Conservation (phyloP, 495 filamentous ascomycete species). For the Penicillium argentinense region DNA sequence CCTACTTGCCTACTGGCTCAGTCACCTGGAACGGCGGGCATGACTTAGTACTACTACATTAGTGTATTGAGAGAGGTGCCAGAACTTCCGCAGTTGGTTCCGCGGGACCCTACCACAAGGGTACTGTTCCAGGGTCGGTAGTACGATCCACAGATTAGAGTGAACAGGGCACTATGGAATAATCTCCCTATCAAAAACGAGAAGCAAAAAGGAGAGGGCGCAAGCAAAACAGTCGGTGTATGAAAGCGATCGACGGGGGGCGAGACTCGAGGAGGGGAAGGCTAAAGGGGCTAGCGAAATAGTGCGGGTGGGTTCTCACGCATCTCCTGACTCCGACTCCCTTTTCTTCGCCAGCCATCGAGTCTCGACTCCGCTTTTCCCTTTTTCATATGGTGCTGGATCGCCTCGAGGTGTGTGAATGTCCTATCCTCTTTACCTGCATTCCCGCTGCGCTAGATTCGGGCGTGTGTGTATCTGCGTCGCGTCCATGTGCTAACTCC, state of each 20-base stretch:
- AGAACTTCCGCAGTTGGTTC: too few relatives aligned
- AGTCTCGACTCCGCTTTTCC: background rate
- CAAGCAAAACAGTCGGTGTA: conserved; percentile 32
- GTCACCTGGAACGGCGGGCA: too few relatives aligned
- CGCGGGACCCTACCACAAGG: too few relatives aligned
- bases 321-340: conserved; percentile 30
- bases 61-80: too few relatives aligned
- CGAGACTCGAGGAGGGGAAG: conserved; percentile 27
- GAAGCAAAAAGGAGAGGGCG: too few relatives aligned
- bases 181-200: too few relatives aligned
- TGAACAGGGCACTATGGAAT: too few relatives aligned
- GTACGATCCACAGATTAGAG: too few relatives aligned
- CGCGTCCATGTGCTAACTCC: background rate
- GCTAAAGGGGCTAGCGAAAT: conserved; percentile 24
- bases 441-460: background rate
- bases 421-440: background rate
- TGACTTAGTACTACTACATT: too few relatives aligned
- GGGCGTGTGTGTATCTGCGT: background rate
- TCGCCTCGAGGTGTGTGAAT: conserved; percentile 14
- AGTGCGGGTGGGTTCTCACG: conserved; percentile 7
- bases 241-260: conserved; percentile 26
- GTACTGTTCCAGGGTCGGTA: too few relatives aligned
- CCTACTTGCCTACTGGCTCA: too few relatives aligned
- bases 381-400: conserved; percentile 20
- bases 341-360: conserved; percentile 13